These are phyloP conservation scores for Dalechampia spathulata DNA, from an alignment of 441 rosid genomes.

Conservation along the genomic window DNA sequence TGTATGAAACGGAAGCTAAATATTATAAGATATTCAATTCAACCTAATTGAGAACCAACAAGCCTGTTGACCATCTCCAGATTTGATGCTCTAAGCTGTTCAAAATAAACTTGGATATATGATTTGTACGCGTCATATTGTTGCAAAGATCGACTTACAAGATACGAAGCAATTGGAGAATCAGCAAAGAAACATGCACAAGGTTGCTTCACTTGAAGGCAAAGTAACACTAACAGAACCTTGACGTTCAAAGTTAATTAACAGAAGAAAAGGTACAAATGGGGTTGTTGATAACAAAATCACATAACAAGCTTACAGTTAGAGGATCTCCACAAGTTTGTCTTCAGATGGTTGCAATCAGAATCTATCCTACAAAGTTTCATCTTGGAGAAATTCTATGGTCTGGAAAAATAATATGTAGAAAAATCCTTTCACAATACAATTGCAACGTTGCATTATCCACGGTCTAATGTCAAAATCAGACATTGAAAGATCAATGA, in stretches of 20 bases:
- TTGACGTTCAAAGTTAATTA: neutral
- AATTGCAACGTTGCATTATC: conserved; percentile 11
- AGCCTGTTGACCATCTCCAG: too few species aligned
- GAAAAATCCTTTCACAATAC: conserved; percentile 10
- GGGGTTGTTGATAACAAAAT: too few species aligned
- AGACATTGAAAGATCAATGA: conserved; percentile 8
- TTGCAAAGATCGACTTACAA: too few species aligned
- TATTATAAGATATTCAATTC: too few species aligned
- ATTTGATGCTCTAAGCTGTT: too few species aligned
- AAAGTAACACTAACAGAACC: conserved; percentile 14
- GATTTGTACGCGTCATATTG: too few species aligned
- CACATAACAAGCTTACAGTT: too few species aligned
- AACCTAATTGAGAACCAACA: too few species aligned
- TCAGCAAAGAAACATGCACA: conserved; percentile 4
- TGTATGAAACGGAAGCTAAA: too few species aligned
- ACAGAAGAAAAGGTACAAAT: too few species aligned
- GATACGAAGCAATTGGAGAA: too few species aligned
- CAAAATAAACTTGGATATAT: too few species aligned
- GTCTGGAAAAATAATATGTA: conserved; percentile 5
- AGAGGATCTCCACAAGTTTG: neutral
- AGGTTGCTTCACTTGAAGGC: conserved; percentile 14
- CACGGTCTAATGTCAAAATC: conserved; percentile 13
- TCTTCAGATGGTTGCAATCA: neutral
- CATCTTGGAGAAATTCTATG: neutral
- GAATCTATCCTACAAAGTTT: neutral